Evolutionary conservation across 208 protist species (phyloP).

Genomic region (Acanthamoeba castellanii): DNA sequence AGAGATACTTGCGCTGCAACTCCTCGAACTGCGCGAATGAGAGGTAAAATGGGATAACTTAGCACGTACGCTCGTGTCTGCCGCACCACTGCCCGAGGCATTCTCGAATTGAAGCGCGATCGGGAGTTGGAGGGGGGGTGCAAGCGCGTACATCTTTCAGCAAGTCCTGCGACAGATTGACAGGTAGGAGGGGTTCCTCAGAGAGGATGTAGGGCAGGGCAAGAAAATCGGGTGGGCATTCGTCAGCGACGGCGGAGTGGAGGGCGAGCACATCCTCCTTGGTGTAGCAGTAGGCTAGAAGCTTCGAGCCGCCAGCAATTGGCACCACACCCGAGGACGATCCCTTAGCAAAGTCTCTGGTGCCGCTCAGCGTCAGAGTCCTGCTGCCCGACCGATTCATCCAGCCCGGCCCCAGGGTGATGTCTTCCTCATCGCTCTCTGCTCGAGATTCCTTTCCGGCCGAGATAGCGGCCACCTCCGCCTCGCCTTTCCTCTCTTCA

Average conservation of each 20-base stretch:
- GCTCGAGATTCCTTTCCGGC: background rate
- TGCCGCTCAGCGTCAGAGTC: background rate
- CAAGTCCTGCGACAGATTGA: background rate
- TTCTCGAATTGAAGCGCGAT: too few species aligned
- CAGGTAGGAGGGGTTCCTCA: conserved; percentile 14
- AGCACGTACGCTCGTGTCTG: too few species aligned
- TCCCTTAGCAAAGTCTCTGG: background rate
- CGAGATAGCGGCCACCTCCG: background rate
- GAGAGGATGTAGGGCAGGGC: conserved; percentile 51
- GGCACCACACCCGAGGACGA: background rate
- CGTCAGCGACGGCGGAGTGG: background rate
- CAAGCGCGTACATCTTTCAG: background rate
- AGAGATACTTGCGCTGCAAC: conserved; percentile 50
- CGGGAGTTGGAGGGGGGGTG: background rate
- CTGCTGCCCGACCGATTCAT: conserved; percentile 27
- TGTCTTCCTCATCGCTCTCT: conserved; percentile 58
- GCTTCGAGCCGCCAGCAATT: background rate
- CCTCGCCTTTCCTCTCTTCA: background rate
- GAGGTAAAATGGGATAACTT: background rate
- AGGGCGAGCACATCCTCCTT: conserved; percentile 56
- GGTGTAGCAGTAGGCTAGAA: conserved; percentile 24
- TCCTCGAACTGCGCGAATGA: conserved; percentile 4
- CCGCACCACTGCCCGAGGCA: too few species aligned
- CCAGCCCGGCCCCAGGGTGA: conserved; percentile 58
- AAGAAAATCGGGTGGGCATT: conserved; percentile 39